phyloP scores from a whole-genome alignment of 495 filamentous ascomycete genomes.

The Neurospora tetraspora region DNA sequence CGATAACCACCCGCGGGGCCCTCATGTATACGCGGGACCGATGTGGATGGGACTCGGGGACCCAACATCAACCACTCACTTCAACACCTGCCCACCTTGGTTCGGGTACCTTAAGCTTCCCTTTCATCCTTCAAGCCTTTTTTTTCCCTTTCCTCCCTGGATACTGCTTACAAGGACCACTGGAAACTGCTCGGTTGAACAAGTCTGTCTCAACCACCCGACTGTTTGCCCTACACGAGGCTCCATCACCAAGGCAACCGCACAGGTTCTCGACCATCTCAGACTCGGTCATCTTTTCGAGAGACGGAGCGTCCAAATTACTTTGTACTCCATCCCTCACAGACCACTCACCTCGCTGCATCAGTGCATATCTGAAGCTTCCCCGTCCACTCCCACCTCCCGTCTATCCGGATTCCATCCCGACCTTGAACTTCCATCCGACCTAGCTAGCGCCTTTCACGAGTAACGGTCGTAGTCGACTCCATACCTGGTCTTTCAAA shows the following conservation, averaged over 20 bases:
- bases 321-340: background rate
- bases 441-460: background rate
- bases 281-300: background rate
- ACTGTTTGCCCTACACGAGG: background rate
- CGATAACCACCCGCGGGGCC: background rate
- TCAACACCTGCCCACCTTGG: background rate
- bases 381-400: background rate
- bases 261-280: background rate
- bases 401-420: background rate
- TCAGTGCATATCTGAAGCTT: background rate
- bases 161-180: background rate
- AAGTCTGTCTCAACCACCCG: background rate
- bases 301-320: background rate
- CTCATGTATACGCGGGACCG: background rate
- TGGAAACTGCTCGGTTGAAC: background rate
- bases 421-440: background rate
- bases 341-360: background rate
- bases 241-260: background rate
- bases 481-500: background rate
- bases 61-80: background rate
- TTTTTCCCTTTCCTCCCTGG: background rate
- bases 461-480: background rate
- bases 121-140: background rate
- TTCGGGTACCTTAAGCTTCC: background rate
- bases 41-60: background rate